phyloP scores from a whole-genome alignment of 1,139 yeast genomes.

The Taiozyma onychis region DNA sequence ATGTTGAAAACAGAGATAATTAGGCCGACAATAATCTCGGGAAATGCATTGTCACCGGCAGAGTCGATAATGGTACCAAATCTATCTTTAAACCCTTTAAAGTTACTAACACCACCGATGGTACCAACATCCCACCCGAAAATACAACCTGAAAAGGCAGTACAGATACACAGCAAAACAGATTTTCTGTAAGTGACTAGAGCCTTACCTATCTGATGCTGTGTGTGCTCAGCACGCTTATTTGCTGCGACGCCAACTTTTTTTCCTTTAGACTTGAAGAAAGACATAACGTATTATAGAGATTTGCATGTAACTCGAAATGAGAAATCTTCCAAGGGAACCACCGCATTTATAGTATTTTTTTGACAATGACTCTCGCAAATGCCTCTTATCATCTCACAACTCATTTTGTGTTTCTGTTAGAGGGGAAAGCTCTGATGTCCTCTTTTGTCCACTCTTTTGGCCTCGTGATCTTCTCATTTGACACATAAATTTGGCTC shows the following conservation, averaged over 20 bases:
- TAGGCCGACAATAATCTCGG: constrained; percentile 47
- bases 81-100: constrained; percentile 42
- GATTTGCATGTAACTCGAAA: background rate
- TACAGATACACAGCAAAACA: constrained; percentile 19
- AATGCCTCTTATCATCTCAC: background rate
- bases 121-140: constrained; percentile 78
- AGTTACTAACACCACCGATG: constrained; percentile 60
- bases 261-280: background rate
- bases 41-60: constrained; percentile 28
- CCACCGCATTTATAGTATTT: background rate
- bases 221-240: background rate
- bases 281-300: background rate
- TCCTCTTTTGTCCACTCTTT: no score
- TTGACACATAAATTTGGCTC: background rate
- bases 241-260: background rate
- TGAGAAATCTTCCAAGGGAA: background rate
- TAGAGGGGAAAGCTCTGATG: background rate
- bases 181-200: background rate
- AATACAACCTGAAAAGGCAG: constrained; percentile 61
- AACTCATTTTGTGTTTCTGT: background rate
- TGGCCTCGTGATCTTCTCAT: background rate
- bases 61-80: constrained; percentile 41
- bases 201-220: background rate
- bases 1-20: constrained; percentile 60
- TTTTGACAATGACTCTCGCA: background rate